Evolutionary conservation across 2,329 filamentous ascomycete genomes (phyloP).

Genomic region (Penicillium sp.): DNA sequence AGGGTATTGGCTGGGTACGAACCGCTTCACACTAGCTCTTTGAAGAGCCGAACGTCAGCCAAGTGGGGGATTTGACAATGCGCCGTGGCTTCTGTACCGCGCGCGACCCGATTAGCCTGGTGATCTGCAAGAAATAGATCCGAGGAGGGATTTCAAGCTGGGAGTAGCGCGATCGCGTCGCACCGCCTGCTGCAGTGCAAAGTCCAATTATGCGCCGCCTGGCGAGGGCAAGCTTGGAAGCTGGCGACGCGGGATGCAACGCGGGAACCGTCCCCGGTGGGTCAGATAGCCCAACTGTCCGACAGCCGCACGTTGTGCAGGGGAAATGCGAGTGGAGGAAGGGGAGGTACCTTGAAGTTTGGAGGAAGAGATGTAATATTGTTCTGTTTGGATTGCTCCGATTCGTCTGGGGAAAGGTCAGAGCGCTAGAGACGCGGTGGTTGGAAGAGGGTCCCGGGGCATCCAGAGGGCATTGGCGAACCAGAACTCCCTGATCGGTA

Average conservation of each 20-base stretch:
- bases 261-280: slow-evolving; percentile 23
- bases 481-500: slow-evolving; percentile 29
- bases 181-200: slow-evolving; percentile 18
- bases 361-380: slow-evolving; percentile 8
- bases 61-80: slow-evolving; percentile 30
- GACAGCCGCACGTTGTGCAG: slow-evolving; percentile 29
- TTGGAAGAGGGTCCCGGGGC: slow-evolving; percentile 23
- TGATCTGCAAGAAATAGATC: slow-evolving; percentile 9
- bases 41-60: slow-evolving; percentile 23
- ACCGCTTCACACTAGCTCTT: slow-evolving; percentile 34
- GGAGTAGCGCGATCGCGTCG: slow-evolving; percentile 15
- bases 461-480: slow-evolving; percentile 35
- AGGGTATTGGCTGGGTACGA: slow-evolving; percentile 35
- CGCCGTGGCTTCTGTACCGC: slow-evolving; percentile 24
- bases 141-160: slow-evolving; percentile 13
- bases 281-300: slow-evolving; percentile 25
- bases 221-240: slow-evolving; percentile 15
- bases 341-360: slow-evolving; percentile 14
- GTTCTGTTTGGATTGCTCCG: slow-evolving; percentile 16
- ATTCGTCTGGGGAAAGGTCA: slow-evolving; percentile 18
- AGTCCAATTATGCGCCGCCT: slow-evolving; percentile 26
- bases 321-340: slow-evolving; percentile 7
- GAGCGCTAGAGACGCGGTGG: slow-evolving; percentile 11
- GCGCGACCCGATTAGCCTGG: slow-evolving; percentile 22
- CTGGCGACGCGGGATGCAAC: slow-evolving; percentile 29